A percentile compares a stretch with the other conserved stretches of the same genome.
Conservation (phyloP, 176 grass and related monocot species). For the Areca catechu region DNA sequence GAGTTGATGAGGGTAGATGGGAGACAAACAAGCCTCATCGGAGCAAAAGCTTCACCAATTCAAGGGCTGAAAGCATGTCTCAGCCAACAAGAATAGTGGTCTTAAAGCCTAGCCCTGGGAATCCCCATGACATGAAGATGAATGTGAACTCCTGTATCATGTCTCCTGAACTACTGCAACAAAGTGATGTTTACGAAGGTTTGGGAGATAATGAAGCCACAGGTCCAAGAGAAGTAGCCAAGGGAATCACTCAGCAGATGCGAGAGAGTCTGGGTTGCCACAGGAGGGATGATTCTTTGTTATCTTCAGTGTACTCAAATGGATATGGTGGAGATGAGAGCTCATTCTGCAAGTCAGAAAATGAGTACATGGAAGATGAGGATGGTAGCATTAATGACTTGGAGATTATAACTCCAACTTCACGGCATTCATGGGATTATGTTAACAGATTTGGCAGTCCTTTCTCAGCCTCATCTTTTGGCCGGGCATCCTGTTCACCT, state of each 20-base stretch:
- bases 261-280: conserved; percentile 16
- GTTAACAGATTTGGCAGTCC: conserved; percentile 48
- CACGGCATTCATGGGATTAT: conserved; percentile 61
- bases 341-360: conserved; percentile 72
- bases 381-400: conserved; percentile 46
- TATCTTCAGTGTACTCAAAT: conserved; percentile 87
- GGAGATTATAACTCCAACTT: conserved; percentile 49
- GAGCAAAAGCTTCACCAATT: conserved; percentile 40
- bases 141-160: conserved; percentile 20
- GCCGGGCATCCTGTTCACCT: conserved; percentile 44
- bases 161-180: conserved; percentile 17
- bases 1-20: conserved; percentile 26
- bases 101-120: conserved; percentile 63
- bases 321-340: conserved; percentile 86
- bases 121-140: conserved; percentile 1
- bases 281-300: conserved; percentile 67
- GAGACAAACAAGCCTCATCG: conserved; percentile 22
- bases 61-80: conserved; percentile 35
- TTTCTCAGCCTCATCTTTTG: conserved; percentile 50
- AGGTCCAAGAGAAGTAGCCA: conserved; percentile 7
- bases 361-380: conserved; percentile 68
- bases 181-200: conserved; percentile 13
- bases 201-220: conserved; percentile 19
- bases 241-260: conserved; percentile 19
- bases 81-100: conserved; percentile 81